Percentiles rank a stretch among this genome's conserved stretches.
phyloP scores from a whole-genome alignment of 2,329 filamentous ascomycete species.

The Chaetomiaceae sp. region DNA sequence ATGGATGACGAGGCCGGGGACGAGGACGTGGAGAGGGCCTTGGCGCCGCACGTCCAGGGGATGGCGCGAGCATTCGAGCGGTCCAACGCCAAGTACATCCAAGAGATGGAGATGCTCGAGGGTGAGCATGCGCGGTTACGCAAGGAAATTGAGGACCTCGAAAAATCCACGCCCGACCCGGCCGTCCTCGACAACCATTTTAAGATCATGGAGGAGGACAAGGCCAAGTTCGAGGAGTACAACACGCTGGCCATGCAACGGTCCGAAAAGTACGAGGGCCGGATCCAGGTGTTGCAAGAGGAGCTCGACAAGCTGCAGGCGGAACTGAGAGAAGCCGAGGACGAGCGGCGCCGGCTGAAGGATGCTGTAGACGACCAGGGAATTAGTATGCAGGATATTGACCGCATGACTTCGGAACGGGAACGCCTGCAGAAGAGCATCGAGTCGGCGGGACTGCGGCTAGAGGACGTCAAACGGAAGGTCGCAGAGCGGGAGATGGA shows the following conservation, averaged over 20 bases:
- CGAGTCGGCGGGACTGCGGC: constrained; percentile 66
- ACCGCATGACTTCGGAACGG: constrained; percentile 94
- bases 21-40: constrained; percentile 72
- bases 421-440: constrained; percentile 89
- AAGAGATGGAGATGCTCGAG: constrained; percentile 81
- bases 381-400: constrained; percentile 96
- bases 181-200: constrained; percentile 83
- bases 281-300: constrained; percentile 76
- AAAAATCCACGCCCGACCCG: constrained; percentile 80
- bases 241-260: constrained; percentile 79
- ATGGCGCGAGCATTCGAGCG: constrained; percentile 88
- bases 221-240: constrained; percentile 91
- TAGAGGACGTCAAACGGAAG: constrained; percentile 81
- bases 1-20: constrained; percentile 87
- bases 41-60: constrained; percentile 76
- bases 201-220: constrained; percentile 91
- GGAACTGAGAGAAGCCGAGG: constrained; percentile 75
- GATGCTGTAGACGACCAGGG: constrained; percentile 86
- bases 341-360: constrained; percentile 75
- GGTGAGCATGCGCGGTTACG: constrained; percentile 76
- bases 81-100: constrained; percentile 77
- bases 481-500: constrained; percentile 86
- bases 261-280: constrained; percentile 80
- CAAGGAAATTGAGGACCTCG: constrained; percentile 83
- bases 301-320: constrained; percentile 74